A percentile compares a stretch with the other conserved stretches of the same genome.
Evolutionary conservation across 2,329 filamentous ascomycete species (phyloP).

Genomic region (Penicillium sclerotiorum): DNA sequence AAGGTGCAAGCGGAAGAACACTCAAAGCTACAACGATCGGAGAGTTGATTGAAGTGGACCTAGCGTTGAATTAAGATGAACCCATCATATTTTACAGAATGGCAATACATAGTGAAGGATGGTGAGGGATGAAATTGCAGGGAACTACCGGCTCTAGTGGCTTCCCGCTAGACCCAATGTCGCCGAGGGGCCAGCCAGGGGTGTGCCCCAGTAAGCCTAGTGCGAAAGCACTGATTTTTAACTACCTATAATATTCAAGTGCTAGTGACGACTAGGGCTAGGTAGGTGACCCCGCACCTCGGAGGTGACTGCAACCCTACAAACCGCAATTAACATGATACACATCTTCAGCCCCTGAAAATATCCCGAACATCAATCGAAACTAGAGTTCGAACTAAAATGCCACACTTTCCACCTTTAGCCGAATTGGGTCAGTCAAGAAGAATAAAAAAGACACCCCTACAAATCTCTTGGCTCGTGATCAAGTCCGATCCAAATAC

Average conservation of each 20-base stretch:
- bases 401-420: not conserved
- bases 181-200: not conserved
- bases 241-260: no score
- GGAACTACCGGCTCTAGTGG: not conserved
- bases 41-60: no score
- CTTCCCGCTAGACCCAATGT: not conserved
- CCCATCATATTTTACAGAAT: no score
- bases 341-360: not conserved
- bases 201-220: not conserved
- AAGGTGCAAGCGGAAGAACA: no score
- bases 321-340: not conserved
- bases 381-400: not conserved
- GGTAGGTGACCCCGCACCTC: not conserved
- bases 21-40: no score
- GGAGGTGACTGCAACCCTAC: not conserved
- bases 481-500: no score
- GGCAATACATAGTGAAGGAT: no score
- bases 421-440: not conserved
- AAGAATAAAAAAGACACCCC: no score
- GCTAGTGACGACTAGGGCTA: not conserved
- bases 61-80: no score
- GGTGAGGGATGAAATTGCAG: no score
- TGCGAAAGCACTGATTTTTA: not conserved
- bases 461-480: no score
- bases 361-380: not conserved